phyloP scores from a whole-genome alignment of 1,139 yeast species.

The Maudiozyma humilis region DNA sequence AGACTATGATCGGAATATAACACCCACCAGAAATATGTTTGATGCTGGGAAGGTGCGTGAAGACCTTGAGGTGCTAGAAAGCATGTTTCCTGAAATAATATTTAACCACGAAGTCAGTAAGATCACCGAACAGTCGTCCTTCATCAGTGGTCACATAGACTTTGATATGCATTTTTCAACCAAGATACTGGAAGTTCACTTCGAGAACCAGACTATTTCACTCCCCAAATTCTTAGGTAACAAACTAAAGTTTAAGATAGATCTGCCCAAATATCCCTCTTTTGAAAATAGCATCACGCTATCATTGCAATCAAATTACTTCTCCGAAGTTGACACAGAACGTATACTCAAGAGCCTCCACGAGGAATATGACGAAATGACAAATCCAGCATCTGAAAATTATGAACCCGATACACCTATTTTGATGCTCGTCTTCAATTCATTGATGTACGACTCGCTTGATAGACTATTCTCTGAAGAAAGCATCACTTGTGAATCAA shows the following conservation, averaged over 20 bases:
- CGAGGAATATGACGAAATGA: conserved; percentile 33
- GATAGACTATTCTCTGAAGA: conserved; percentile 21
- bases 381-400: conserved; percentile 24
- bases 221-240: conserved; percentile 15
- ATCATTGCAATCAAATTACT: conserved; percentile 26
- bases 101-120: conserved; percentile 9
- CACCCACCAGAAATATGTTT: conserved; percentile 1
- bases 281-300: conserved; percentile 31
- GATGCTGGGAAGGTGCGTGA: conserved; percentile 23
- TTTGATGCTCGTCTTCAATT: conserved; percentile 40
- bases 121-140: conserved; percentile 2
- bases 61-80: conserved; percentile 42
- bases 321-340: conserved; percentile 19
- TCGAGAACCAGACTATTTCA: conserved; percentile 8
- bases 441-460: conserved; percentile 32
- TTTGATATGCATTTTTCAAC: conserved; percentile 12
- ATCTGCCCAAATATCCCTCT: conserved; percentile 22
- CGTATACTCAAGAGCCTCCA: conserved; percentile 23
- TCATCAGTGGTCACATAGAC: conserved; percentile 15
- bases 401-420: conserved; percentile 36
- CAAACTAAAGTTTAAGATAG: conserved; percentile 20
- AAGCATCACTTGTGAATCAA: conserved; percentile 11
- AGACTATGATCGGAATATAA: neutral
- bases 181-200: conserved; percentile 8
- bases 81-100: conserved; percentile 44